Conservation (phyloP, 2,329 filamentous ascomycete genomes). For the Rhynchosporium secalis region DNA sequence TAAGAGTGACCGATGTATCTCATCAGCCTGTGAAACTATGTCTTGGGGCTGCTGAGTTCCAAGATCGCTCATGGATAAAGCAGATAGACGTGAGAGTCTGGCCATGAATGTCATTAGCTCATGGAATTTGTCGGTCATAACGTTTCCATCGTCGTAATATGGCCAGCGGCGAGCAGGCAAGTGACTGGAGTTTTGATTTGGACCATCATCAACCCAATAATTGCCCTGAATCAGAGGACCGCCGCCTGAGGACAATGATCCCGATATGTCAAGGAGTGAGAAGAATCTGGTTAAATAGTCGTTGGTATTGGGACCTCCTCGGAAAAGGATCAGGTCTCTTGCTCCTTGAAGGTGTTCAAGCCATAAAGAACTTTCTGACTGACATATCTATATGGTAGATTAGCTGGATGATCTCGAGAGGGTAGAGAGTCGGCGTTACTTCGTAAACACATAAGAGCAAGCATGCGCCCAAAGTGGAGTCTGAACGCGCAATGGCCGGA, state of each 20-base stretch:
- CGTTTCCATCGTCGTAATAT: constrained; percentile 35
- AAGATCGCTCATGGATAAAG: constrained; percentile 31
- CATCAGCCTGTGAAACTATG: constrained; percentile 24
- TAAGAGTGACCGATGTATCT: constrained; percentile 30
- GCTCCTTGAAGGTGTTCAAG: constrained; percentile 38
- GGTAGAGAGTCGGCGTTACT: constrained; percentile 20
- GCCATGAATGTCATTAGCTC: constrained; percentile 38
- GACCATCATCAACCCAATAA: constrained; percentile 36
- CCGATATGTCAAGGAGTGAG: constrained; percentile 37
- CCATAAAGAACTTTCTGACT: constrained; percentile 36
- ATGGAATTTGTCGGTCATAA: constrained; percentile 36
- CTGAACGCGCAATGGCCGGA: constrained; percentile 30
- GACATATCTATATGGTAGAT: constrained; percentile 30
- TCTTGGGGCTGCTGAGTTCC: constrained; percentile 24
- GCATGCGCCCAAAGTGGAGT: constrained; percentile 37
- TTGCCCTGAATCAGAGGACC: constrained; percentile 36
- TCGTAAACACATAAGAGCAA: constrained; percentile 39
- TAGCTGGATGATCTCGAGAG: background rate
- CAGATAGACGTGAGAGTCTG: constrained; percentile 34
- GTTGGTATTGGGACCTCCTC: constrained; percentile 34
- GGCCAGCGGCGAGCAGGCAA: constrained; percentile 30
- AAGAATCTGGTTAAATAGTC: constrained; percentile 38
- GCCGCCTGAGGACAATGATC: constrained; percentile 33
- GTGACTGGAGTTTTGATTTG: constrained; percentile 11
- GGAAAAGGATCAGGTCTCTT: constrained; percentile 36